Conservation (phyloP, 2,329 filamentous ascomycete species). For the Fusarium paranaense region DNA sequence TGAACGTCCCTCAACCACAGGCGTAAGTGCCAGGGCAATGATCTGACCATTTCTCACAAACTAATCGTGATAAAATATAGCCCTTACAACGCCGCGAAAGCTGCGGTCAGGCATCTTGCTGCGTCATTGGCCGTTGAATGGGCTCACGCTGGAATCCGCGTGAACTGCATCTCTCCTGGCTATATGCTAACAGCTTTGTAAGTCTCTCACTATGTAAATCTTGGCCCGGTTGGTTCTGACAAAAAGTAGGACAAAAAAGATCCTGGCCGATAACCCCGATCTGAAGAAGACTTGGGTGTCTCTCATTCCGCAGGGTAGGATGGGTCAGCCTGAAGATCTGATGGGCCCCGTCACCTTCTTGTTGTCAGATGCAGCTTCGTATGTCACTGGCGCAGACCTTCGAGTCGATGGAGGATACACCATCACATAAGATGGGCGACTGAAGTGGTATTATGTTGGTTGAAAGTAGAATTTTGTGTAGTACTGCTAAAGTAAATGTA, state of each 20-base stretch:
- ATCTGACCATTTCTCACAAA: neutral
- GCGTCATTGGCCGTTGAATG: slow-evolving; percentile 92
- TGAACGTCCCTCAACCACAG: slow-evolving; percentile 95
- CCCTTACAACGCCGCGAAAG: slow-evolving; percentile 93
- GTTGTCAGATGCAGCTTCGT: slow-evolving; percentile 80
- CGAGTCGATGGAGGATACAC: slow-evolving; percentile 89
- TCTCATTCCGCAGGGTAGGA: slow-evolving; percentile 90
- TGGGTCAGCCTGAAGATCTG: slow-evolving; percentile 90
- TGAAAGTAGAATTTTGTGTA: neutral
- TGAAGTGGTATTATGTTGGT: neutral
- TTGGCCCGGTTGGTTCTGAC: neutral
- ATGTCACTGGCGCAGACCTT: slow-evolving; percentile 79
- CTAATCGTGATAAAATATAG: slow-evolving; percentile 47
- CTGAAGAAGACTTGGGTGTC: slow-evolving; percentile 90
- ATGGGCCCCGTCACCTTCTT: slow-evolving; percentile 94
- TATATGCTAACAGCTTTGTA: slow-evolving; percentile 96
- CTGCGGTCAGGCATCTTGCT: slow-evolving; percentile 88
- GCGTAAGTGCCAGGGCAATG: slow-evolving; percentile 58
- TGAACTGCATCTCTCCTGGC: slow-evolving; percentile 94
- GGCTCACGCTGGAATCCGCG: slow-evolving; percentile 86
- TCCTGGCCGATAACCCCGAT: slow-evolving; percentile 95
- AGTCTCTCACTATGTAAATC: slow-evolving; percentile 50
- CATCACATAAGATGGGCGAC: slow-evolving; percentile 66
- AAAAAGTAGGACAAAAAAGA: slow-evolving; percentile 80
- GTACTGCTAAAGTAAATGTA: neutral